phyloP scores from a whole-genome alignment of 2,329 filamentous ascomycete species.

The Colletotrichum chlorophyti region DNA sequence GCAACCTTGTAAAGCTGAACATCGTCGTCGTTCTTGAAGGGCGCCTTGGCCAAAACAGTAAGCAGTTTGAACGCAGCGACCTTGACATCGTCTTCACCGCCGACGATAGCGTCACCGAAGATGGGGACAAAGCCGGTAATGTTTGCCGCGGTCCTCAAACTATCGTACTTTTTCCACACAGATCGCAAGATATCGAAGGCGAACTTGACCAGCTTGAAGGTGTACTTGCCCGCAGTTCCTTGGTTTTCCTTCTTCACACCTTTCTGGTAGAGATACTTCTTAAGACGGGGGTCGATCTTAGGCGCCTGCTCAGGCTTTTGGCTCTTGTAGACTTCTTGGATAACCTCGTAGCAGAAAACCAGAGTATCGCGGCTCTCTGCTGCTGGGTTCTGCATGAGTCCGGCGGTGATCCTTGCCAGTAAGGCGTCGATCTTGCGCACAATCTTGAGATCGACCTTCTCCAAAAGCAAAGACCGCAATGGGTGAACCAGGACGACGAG shows the following conservation, averaged over 20 bases:
- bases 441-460: conserved; percentile 84
- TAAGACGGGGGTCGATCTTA: conserved; percentile 68
- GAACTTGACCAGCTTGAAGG: conserved; percentile 88
- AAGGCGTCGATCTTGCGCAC: conserved; percentile 91
- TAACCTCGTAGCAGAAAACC: conserved; percentile 94
- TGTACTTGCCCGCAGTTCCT: conserved; percentile 77
- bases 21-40: conserved; percentile 74
- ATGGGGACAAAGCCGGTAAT: conserved; percentile 87
- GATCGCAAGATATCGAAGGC: conserved; percentile 85
- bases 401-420: conserved; percentile 81
- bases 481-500: conserved; percentile 81
- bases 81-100: conserved; percentile 90
- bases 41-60: conserved; percentile 83
- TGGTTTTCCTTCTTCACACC: conserved; percentile 77
- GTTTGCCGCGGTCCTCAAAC: conserved; percentile 79
- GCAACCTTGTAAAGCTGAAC: conserved; percentile 75
- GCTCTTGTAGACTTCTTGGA: conserved; percentile 82
- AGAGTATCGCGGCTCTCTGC: conserved; percentile 82
- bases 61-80: conserved; percentile 87
- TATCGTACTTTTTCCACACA: conserved; percentile 85
- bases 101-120: conserved; percentile 84
- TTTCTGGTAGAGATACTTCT: conserved; percentile 81
- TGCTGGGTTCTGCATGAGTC: conserved; percentile 81
- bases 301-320: conserved; percentile 57
- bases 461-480: conserved; percentile 77